Conservation (phyloP, 2,329 filamentous ascomycete genomes). For the Fusarium duplospermum region DNA sequence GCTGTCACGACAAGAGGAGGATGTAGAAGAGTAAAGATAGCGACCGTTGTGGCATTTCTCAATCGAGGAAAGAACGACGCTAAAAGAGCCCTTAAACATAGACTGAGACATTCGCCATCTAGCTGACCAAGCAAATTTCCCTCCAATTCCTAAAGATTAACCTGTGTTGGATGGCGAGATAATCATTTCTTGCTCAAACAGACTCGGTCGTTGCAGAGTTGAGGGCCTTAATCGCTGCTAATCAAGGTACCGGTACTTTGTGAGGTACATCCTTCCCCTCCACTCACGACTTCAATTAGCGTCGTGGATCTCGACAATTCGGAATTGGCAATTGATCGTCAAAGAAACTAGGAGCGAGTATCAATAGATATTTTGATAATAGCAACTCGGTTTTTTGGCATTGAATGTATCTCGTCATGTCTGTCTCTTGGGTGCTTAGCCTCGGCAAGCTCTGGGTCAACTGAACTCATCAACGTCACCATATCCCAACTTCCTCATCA, state of each 20-base stretch:
- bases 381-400: background rate
- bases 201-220: conserved; percentile 15
- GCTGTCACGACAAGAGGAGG: background rate
- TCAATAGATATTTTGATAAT: background rate
- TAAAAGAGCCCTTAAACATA: background rate
- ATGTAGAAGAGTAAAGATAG: background rate
- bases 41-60: background rate
- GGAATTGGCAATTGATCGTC: background rate
- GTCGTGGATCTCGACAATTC: background rate
- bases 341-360: background rate
- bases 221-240: background rate
- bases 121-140: background rate
- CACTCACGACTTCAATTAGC: background rate
- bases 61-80: background rate
- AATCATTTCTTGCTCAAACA: conserved; percentile 34
- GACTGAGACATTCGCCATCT: background rate
- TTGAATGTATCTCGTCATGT: background rate
- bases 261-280: conserved; percentile 9
- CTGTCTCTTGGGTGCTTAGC: background rate
- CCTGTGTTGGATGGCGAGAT: background rate
- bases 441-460: background rate
- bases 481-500: background rate
- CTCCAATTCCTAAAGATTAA: background rate
- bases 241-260: conserved; percentile 29
- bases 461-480: background rate